Evolutionary conservation across 2,329 filamentous ascomycete species (phyloP).

Genomic region (Cercospora sojina): DNA sequence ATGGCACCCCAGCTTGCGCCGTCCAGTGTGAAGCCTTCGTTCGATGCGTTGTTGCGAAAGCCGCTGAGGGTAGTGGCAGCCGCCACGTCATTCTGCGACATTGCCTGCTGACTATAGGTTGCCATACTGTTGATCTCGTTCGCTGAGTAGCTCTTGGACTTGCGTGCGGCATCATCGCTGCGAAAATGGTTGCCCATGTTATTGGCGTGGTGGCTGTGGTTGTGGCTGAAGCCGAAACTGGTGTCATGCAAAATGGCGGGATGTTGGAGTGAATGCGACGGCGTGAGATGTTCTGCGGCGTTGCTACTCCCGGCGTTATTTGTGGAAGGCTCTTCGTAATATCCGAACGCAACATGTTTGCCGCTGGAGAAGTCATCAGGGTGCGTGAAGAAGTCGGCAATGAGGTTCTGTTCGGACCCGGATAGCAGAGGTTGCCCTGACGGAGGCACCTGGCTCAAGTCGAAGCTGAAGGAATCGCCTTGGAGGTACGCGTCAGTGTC

Average conservation of each 20-base stretch:
- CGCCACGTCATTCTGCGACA: slow-evolving; percentile 12
- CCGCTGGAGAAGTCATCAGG: slow-evolving; percentile 17
- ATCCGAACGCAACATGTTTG: slow-evolving; percentile 10
- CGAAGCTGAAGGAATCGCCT: slow-evolving; percentile 9
- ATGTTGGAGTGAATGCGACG: not conserved
- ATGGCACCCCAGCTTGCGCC: slow-evolving; percentile 9
- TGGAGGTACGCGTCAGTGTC: not conserved
- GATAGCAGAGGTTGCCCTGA: slow-evolving; percentile 13
- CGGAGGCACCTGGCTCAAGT: slow-evolving; percentile 5
- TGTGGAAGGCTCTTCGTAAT: slow-evolving; percentile 8
- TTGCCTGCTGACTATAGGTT: slow-evolving; percentile 7
- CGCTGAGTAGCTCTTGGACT: not conserved
- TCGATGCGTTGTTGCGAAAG: slow-evolving; percentile 16
- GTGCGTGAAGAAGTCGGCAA: slow-evolving; percentile 18
- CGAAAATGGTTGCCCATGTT: not conserved
- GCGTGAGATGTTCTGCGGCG: not conserved
- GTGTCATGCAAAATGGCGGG: not conserved
- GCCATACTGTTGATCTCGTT: slow-evolving; percentile 13
- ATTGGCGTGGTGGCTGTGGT: not conserved
- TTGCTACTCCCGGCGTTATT: not conserved
- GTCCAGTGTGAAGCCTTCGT: slow-evolving; percentile 11
- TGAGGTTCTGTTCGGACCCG: slow-evolving; percentile 17
- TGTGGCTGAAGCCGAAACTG: not conserved
- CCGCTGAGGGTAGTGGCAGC: slow-evolving; percentile 10
- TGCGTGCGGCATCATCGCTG: not conserved